Base-by-base conservation (phyloP, 176 grass and related monocot species). In the Secale cereale region DNA sequence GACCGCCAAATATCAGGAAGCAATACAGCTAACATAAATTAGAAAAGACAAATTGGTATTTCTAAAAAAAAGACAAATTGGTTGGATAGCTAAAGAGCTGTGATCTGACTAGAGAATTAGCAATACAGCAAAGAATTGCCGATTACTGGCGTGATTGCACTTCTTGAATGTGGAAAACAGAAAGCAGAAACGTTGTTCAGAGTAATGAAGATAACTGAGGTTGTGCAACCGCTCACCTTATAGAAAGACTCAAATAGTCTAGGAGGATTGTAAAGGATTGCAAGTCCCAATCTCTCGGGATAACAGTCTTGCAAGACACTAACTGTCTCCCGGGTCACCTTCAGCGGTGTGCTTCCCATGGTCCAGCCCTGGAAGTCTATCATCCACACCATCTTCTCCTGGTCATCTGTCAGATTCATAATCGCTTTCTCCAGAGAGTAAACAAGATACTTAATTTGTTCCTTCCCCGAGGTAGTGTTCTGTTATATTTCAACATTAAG, bases 301-400 rank as follows among this genome's bases (percentile, higher is more conserved):
- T 95, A 95, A 78, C 87, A 95, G 50, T 95, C 90, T 74, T 95
- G 93, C 77, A 95, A 85, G 39, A 95, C 72, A 13, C 74, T 89
- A 70, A 87, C 90, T 14, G 88, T 92, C 86, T 95, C 93, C 11
- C 90, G 90, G 43, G 90, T 91, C 25, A 90, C 83, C 73, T 92
- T 90, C 65, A 95, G 66, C 4, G 93, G 87, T 72, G 89, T 77
- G 69, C 90, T 95, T 77, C 76, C 90, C 80, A 95, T 27, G 66
- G 88, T 90, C 90, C 93, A 95, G 64, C 39, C 13, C 68, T 92
- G 90, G 80, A 95, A 95, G 59, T 95, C 93, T 82, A 89, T 95
- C 35, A 95, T 54, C 93, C 90, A 95, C 5, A 95, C 90, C 93
- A 95, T 95, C 81, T 95, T 91, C 84, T 95, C 93, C 69, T 92